Percentiles rank a stretch among this genome's conserved stretches.
Conservation (phyloP, 1,139 yeast species). For the Pichia norvegensis region DNA sequence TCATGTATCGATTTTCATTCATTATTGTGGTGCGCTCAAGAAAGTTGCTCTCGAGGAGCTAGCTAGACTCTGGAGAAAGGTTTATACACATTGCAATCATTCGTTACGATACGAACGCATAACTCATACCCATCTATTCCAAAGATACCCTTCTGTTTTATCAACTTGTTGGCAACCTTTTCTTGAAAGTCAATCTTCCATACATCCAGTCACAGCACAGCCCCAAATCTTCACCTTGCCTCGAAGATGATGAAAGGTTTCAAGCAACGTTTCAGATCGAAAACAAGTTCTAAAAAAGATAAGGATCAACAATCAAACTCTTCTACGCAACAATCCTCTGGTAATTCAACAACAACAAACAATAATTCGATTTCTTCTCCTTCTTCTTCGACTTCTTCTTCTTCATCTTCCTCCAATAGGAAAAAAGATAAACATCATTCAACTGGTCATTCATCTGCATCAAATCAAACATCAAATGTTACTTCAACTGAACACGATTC, state of each 20-base stretch:
- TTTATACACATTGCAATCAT: neutral
- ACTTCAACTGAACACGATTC: neutral
- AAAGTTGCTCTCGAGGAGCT: neutral
- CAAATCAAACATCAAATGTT: neutral
- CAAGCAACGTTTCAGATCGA: slow-evolving; percentile 29
- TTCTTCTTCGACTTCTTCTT: neutral
- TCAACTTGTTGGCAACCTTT: neutral
- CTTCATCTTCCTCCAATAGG: slow-evolving; percentile 1
- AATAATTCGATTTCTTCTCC: neutral
- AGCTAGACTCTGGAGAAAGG: neutral
- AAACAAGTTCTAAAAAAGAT: slow-evolving; percentile 23
- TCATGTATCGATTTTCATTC: neutral
- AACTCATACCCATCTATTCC: neutral
- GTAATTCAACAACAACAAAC: neutral
- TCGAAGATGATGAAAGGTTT: slow-evolving; percentile 31
- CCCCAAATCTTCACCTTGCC: neutral
- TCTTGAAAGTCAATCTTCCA: neutral
- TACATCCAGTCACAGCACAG: neutral
- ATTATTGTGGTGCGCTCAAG: neutral
- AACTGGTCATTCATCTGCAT: neutral
- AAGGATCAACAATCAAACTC: slow-evolving; percentile 10
- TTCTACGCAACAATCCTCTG: neutral
- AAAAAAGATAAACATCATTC: neutral
- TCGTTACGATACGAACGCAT: too few relatives aligned
- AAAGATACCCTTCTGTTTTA: neutral